Conservation (phyloP, 495 filamentous ascomycete species). For the Eremomyces bilateralis region DNA sequence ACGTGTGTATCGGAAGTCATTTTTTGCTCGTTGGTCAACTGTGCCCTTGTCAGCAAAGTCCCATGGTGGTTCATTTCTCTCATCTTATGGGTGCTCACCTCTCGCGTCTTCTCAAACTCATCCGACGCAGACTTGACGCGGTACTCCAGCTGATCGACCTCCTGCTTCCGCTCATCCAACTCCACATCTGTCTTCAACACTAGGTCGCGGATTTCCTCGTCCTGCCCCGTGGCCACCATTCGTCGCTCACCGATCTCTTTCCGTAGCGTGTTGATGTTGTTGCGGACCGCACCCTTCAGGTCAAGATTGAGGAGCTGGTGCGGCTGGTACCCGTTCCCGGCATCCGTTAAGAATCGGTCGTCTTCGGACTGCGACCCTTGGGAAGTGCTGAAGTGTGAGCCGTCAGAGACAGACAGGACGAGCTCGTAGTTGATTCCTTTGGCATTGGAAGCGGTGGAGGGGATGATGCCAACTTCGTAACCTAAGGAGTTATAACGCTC, state of each 20-base stretch:
- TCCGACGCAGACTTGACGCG: constrained; percentile 65
- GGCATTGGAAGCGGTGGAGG: constrained; percentile 61
- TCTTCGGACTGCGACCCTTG: constrained; percentile 31
- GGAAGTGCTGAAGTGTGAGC: constrained; percentile 55
- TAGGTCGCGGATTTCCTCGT: constrained; percentile 77
- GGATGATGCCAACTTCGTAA: constrained; percentile 82
- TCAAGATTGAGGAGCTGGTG: constrained; percentile 72
- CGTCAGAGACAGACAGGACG: constrained; percentile 38
- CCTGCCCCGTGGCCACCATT: constrained; percentile 57
- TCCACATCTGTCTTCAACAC: constrained; percentile 84
- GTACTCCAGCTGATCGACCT: constrained; percentile 83
- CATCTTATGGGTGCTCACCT: constrained; percentile 24
- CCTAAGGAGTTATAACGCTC: constrained; percentile 82
- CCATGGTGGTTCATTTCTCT: neutral
- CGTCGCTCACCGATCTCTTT: constrained; percentile 79
- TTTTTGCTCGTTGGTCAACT: constrained; percentile 65
- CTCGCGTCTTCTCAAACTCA: constrained; percentile 84
- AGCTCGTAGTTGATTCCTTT: constrained; percentile 72
- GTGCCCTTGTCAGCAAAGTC: constrained; percentile 8
- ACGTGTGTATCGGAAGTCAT: constrained; percentile 76
- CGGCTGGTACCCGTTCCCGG: constrained; percentile 70
- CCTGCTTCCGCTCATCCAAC: constrained; percentile 77
- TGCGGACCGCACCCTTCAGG: constrained; percentile 58
- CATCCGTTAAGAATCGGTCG: constrained; percentile 56
- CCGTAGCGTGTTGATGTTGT: constrained; percentile 49